Conservation (phyloP, 345 rosid species). For the Syzygium grande region DNA sequence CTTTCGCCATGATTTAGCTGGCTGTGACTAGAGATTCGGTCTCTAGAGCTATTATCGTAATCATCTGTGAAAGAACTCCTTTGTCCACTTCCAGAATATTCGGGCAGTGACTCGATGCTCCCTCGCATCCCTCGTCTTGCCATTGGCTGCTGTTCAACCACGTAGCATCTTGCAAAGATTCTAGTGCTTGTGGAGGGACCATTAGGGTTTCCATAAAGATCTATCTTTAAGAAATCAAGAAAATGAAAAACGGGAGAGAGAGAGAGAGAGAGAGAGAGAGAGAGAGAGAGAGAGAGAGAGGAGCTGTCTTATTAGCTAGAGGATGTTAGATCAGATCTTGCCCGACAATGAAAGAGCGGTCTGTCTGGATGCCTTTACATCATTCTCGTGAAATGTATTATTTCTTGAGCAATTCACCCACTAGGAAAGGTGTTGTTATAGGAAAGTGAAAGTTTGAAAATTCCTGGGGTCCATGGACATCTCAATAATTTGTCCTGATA, state of each 20-base stretch:
- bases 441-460: not conserved
- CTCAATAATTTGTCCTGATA: not conserved
- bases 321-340: not conserved
- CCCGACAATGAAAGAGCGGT: not conserved
- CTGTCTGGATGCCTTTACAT: not conserved
- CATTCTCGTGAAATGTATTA: not conserved
- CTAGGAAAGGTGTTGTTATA: not conserved
- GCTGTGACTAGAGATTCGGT: not conserved
- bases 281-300: too few species aligned
- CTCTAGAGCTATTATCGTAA: not conserved
- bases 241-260: not conserved
- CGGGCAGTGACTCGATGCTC: not conserved
- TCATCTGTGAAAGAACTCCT: not conserved
- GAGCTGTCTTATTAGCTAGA: not conserved
- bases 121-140: not conserved
- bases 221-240: not conserved
- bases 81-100: not conserved
- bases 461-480: not conserved
- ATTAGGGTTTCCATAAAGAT: not conserved
- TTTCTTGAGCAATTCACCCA: not conserved
- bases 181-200: not conserved
- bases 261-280: not conserved
- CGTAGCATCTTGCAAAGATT: not conserved
- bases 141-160: not conserved
- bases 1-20: not conserved